These are phyloP conservation scores for Corymbia calophylla DNA, from an alignment of 441 rosid species.

Conservation along the genomic window DNA sequence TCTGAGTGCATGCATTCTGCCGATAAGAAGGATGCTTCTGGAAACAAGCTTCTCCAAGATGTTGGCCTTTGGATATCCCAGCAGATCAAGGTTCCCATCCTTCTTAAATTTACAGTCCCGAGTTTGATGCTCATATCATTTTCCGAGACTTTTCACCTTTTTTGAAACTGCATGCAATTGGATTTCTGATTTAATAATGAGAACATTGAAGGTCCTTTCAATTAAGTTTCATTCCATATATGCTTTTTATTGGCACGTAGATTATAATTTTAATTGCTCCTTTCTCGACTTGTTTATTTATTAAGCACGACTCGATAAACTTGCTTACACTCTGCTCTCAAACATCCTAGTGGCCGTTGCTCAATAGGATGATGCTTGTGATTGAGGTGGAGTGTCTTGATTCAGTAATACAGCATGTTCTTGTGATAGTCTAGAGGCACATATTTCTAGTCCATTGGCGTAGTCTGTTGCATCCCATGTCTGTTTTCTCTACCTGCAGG, in stretches of 20 bases:
- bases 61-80: slow-evolving; percentile 79
- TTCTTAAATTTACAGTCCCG: neutral
- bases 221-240: neutral
- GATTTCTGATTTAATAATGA: neutral
- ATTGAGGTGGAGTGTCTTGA: neutral
- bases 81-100: slow-evolving; percentile 55
- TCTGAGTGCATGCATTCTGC: slow-evolving; percentile 31
- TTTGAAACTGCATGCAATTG: neutral
- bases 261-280: neutral
- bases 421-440: neutral
- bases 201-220: neutral
- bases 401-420: neutral
- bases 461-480: neutral
- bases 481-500: neutral
- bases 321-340: neutral
- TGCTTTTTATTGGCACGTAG: neutral
- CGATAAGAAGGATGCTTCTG: slow-evolving; percentile 73
- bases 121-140: neutral
- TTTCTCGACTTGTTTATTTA: neutral
- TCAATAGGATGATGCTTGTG: neutral
- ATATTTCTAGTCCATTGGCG: neutral
- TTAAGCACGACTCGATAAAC: neutral
- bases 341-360: neutral
- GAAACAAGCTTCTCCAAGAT: slow-evolving; percentile 88
- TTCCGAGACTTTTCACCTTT: neutral